phyloP scores from a whole-genome alignment of 2,329 filamentous ascomycete species.

The Leptographium radiaticola region DNA sequence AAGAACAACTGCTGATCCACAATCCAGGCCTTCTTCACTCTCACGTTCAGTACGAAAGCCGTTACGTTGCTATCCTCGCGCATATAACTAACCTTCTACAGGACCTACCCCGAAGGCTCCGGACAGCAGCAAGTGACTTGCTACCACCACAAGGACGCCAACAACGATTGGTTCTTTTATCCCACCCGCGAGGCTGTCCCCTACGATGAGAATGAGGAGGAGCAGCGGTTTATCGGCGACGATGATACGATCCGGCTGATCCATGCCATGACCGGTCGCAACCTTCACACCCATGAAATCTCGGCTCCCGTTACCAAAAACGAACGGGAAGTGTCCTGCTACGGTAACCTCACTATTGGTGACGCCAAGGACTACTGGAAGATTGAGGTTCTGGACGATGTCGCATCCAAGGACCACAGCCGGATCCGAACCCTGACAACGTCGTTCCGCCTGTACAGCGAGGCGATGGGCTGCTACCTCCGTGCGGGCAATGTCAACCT shows the following conservation, averaged over 20 bases:
- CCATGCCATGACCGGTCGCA: conserved; percentile 90
- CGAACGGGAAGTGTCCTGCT: conserved; percentile 87
- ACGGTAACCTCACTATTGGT: conserved; percentile 88
- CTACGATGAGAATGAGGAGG: conserved; percentile 56
- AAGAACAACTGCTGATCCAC: neutral
- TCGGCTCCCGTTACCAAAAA: conserved; percentile 78
- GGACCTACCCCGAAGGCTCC: conserved; percentile 85
- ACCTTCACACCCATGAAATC: conserved; percentile 89
- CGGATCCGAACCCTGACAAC: conserved; percentile 86
- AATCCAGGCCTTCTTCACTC: conserved; percentile 65
- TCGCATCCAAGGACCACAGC: conserved; percentile 71
- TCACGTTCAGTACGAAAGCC: conserved; percentile 54
- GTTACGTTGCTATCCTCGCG: neutral
- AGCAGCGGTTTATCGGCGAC: conserved; percentile 65
- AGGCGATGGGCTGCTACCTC: conserved; percentile 77
- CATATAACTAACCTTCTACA: neutral
- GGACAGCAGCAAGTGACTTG: conserved; percentile 94
- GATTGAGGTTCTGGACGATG: conserved; percentile 83
- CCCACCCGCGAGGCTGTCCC: conserved; percentile 70
- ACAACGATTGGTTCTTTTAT: conserved; percentile 99
- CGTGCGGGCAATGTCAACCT: conserved; percentile 91
- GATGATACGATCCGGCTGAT: conserved; percentile 72
- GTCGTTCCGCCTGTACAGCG: conserved; percentile 77
- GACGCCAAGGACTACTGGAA: conserved; percentile 98
- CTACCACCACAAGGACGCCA: conserved; percentile 98